Evolutionary conservation across 2,329 filamentous ascomycete genomes (phyloP).

Genomic region (Teratosphaeria gauchensis): DNA sequence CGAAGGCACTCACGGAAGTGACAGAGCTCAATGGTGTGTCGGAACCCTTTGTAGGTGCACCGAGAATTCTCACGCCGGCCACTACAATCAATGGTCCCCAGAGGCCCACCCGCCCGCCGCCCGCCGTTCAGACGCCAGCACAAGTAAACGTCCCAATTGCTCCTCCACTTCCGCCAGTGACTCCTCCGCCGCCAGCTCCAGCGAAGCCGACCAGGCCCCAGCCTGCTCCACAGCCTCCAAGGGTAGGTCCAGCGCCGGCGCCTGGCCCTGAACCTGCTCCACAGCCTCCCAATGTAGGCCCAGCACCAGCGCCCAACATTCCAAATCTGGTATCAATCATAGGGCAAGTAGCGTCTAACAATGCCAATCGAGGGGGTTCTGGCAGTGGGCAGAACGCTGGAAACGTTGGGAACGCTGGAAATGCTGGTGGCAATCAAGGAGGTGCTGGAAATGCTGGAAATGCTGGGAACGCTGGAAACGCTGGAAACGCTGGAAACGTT

Average conservation of each 20-base stretch:
- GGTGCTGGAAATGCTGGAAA: no score
- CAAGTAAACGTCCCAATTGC: not conserved
- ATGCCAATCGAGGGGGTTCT: no score
- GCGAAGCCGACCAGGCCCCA: not conserved
- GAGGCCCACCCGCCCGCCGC: not conserved
- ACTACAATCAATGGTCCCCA: not conserved
- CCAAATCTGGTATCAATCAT: not conserved
- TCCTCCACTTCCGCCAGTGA: not conserved
- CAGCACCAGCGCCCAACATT: not conserved
- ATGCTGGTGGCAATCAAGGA: no score
- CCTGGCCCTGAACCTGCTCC: not conserved
- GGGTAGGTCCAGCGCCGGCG: no score
- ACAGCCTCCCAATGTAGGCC: not conserved
- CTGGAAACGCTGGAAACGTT: no score
- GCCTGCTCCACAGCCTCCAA: not conserved
- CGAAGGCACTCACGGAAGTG: not conserved
- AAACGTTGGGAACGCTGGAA: no score
- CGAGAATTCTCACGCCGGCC: not conserved
- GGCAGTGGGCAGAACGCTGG: no score
- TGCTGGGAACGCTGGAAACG: no score
- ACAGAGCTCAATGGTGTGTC: not conserved
- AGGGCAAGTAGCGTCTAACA: not conserved
- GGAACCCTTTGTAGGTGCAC: not conserved
- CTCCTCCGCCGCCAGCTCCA: not conserved
- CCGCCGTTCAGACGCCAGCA: not conserved